These are phyloP conservation scores for Rhododendron kiyosumense DNA, from an alignment of 148 eudicot species.

Conservation along the genomic window DNA sequence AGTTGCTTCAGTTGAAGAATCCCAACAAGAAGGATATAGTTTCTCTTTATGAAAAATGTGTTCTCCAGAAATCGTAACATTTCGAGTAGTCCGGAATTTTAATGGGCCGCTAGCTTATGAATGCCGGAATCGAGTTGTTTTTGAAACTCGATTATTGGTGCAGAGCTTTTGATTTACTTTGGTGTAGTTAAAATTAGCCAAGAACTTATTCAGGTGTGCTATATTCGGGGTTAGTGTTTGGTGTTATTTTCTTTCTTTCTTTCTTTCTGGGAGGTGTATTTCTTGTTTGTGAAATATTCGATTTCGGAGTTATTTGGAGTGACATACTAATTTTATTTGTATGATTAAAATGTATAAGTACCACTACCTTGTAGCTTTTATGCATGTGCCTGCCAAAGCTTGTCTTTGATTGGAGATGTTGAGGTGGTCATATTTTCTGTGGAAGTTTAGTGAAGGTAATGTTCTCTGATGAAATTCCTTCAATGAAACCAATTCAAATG, in stretches of 20 bases:
- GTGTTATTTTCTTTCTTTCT: background rate
- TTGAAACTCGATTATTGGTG: background rate
- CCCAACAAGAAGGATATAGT: slow-evolving; percentile 75
- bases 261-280: background rate
- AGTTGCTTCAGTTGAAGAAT: slow-evolving; percentile 71
- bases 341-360: background rate
- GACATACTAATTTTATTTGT: background rate
- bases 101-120: background rate
- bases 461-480: background rate
- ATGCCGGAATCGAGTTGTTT: background rate
- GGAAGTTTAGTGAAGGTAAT: background rate
- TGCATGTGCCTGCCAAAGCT: background rate
- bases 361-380: background rate
- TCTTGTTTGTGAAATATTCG: background rate
- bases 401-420: background rate
- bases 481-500: background rate
- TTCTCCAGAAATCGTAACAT: slow-evolving; percentile 48
- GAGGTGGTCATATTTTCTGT: background rate
- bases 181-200: background rate
- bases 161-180: background rate
- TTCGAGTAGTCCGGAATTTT: background rate
- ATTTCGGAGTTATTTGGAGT: background rate
- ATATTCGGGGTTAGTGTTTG: background rate
- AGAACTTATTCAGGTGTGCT: background rate
- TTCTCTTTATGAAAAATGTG: slow-evolving; percentile 73